phyloP scores from a whole-genome alignment of 129 eudicot species.

The Silybum marianum region DNA sequence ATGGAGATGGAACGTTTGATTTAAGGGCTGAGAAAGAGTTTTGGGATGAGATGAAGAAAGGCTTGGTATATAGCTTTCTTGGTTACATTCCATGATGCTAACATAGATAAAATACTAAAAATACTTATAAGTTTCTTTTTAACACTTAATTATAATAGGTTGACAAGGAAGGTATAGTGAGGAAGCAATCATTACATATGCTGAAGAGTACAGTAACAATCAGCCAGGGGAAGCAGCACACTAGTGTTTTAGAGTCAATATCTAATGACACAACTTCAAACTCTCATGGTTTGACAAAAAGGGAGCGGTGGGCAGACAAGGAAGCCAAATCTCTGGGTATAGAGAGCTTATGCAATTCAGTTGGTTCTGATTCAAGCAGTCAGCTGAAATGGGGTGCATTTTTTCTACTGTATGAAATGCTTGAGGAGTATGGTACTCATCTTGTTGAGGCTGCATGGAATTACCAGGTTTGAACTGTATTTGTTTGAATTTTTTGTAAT shows the following conservation, averaged over 20 bases:
- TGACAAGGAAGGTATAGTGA: slow-evolving; percentile 78
- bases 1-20: slow-evolving; percentile 48
- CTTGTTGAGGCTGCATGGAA: slow-evolving; percentile 99
- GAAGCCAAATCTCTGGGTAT: slow-evolving; percentile 93
- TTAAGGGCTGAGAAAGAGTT: slow-evolving; percentile 60
- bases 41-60: slow-evolving; percentile 88
- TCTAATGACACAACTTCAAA: slow-evolving; percentile 37
- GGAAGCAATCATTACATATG: slow-evolving; percentile 88
- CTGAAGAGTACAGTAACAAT: slow-evolving; percentile 46
- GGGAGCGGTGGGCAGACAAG: slow-evolving; percentile 83
- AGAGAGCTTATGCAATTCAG: slow-evolving; percentile 46
- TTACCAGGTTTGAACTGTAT: slow-evolving; percentile 64
- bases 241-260: slow-evolving; percentile 43
- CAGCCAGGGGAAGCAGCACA: slow-evolving; percentile 34
- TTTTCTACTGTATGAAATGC: slow-evolving; percentile 93
- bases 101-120: neutral
- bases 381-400: slow-evolving; percentile 83
- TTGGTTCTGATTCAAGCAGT: slow-evolving; percentile 42
- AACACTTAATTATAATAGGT: slow-evolving; percentile 42
- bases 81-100: slow-evolving; percentile 3
- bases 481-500: slow-evolving; percentile 3
- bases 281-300: slow-evolving; percentile 59
- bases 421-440: slow-evolving; percentile 99
- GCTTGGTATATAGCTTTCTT: slow-evolving; percentile 63
- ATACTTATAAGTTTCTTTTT: neutral